These are phyloP conservation scores for Myotisia sp. DNA, from an alignment of 2,329 filamentous ascomycete species.

Conservation along the genomic window DNA sequence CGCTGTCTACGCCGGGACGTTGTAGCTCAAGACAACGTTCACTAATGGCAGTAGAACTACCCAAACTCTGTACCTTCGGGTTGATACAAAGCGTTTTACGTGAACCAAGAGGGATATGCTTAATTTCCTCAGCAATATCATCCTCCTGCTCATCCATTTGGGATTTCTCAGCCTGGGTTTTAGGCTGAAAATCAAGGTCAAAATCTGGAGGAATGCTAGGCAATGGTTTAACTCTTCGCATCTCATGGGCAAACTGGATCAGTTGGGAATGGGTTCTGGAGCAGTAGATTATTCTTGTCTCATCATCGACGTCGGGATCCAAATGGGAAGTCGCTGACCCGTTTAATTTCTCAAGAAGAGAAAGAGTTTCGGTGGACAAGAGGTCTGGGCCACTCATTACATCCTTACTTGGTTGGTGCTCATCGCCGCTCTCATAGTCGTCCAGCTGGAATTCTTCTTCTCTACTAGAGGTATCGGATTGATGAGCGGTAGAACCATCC, in stretches of 20 bases:
- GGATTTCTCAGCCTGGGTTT: slow-evolving; percentile 7
- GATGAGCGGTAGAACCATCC: neutral
- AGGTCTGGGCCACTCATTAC: slow-evolving; percentile 20
- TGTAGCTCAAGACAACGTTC: slow-evolving; percentile 86
- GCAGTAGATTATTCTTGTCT: slow-evolving; percentile 78
- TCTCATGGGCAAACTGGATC: slow-evolving; percentile 71
- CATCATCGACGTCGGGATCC: slow-evolving; percentile 42
- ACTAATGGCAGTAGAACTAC: slow-evolving; percentile 67
- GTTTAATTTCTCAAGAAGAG: slow-evolving; percentile 54
- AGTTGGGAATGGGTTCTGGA: slow-evolving; percentile 88
- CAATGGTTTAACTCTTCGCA: slow-evolving; percentile 64
- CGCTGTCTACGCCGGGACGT: slow-evolving; percentile 47
- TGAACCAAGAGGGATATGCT: slow-evolving; percentile 71
- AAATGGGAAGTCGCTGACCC: slow-evolving; percentile 27
- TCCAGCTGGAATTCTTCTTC: slow-evolving; percentile 49
- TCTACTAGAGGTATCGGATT: neutral
- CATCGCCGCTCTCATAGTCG: slow-evolving; percentile 54
- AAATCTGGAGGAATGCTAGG: slow-evolving; percentile 46
- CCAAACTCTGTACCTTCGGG: slow-evolving; percentile 57
- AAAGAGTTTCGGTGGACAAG: slow-evolving; percentile 60
- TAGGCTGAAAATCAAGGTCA: slow-evolving; percentile 16
- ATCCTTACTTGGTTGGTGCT: no score
- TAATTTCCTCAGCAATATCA: slow-evolving; percentile 47
- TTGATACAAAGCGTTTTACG: slow-evolving; percentile 87
- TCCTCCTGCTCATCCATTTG: slow-evolving; percentile 12